Percentiles rank a stretch among this genome's conserved stretches.
Evolutionary conservation across 176 grass and related monocot genomes (phyloP).

Genomic region (Aegilops sharonensis): DNA sequence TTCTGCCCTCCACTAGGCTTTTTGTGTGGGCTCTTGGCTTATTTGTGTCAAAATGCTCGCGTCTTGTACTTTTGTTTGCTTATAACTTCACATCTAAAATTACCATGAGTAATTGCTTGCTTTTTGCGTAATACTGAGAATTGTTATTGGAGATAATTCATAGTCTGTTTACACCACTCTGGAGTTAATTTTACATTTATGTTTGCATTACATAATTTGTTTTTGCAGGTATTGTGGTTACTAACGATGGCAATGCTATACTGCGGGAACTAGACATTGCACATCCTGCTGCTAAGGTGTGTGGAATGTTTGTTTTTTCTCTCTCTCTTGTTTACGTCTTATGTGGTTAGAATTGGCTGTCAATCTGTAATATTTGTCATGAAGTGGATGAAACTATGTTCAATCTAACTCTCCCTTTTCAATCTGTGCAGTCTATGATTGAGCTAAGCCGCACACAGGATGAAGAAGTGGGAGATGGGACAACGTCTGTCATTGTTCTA

Average conservation of each 20-base stretch:
- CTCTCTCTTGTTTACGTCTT: background rate
- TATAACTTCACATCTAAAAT: background rate
- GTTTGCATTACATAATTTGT: background rate
- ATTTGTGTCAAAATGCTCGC: background rate
- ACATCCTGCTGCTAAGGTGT: slow-evolving; percentile 96
- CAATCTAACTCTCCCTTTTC: background rate
- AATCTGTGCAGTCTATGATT: slow-evolving; percentile 76
- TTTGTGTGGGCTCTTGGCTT: background rate
- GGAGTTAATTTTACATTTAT: background rate
- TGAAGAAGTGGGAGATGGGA: slow-evolving; percentile 99
- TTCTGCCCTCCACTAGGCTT: background rate
- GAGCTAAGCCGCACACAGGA: slow-evolving; percentile 98
- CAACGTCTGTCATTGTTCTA: slow-evolving; percentile 98
- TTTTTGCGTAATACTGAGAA: background rate
- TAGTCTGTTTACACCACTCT: background rate
- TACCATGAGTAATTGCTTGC: background rate
- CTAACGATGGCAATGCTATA: slow-evolving; percentile 98
- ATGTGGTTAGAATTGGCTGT: background rate
- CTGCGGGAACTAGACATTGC: slow-evolving; percentile 93
- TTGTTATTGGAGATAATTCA: background rate
- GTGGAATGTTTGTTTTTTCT: background rate
- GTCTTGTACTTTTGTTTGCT: background rate
- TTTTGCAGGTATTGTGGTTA: slow-evolving; percentile 83
- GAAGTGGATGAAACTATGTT: background rate
- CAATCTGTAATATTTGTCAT: background rate